These are phyloP conservation scores for Eucommia ulmoides DNA, from an alignment of 257 asterid species.

Conservation along the genomic window DNA sequence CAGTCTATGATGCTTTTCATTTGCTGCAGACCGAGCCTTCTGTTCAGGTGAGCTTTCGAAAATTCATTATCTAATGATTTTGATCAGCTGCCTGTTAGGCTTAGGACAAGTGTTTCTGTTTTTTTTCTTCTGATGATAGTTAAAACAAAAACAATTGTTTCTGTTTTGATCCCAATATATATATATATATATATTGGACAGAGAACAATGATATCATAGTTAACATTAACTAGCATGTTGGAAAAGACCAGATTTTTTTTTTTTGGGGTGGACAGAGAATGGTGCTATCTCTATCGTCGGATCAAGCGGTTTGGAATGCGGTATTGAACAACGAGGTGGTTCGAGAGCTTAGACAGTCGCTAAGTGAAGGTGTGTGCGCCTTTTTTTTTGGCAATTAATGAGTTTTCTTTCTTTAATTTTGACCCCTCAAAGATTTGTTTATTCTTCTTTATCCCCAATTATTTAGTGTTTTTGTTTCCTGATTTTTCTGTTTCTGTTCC, in stretches of 20 bases:
- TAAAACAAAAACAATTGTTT: no score
- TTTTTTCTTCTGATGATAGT: neutral
- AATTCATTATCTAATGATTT: no score
- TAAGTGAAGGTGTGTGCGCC: slow-evolving; percentile 27
- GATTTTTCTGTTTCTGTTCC: no score
- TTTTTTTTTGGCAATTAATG: neutral
- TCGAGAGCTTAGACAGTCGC: slow-evolving; percentile 47
- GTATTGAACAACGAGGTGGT: slow-evolving; percentile 64
- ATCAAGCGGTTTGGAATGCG: slow-evolving; percentile 80
- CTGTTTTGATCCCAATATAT: no score
- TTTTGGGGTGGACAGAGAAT: slow-evolving; percentile 55
- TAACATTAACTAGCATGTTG: no score
- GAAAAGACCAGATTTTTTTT: slow-evolving; percentile 74
- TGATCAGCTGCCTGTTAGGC: neutral
- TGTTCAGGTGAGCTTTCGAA: slow-evolving; percentile 69
- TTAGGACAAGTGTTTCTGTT: neutral
- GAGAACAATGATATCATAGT: slow-evolving; percentile 63
- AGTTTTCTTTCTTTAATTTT: no score
- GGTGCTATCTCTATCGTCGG: slow-evolving; percentile 65
- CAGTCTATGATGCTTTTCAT: slow-evolving; percentile 45
- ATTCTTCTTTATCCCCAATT: no score
- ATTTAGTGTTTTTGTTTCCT: no score
- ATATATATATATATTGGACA: no score
- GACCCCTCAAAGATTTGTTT: no score
- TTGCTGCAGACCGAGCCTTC: slow-evolving; percentile 53